phyloP scores from a whole-genome alignment of 1,139 yeast genomes.

The Eremothecium sinecaudum region DNA sequence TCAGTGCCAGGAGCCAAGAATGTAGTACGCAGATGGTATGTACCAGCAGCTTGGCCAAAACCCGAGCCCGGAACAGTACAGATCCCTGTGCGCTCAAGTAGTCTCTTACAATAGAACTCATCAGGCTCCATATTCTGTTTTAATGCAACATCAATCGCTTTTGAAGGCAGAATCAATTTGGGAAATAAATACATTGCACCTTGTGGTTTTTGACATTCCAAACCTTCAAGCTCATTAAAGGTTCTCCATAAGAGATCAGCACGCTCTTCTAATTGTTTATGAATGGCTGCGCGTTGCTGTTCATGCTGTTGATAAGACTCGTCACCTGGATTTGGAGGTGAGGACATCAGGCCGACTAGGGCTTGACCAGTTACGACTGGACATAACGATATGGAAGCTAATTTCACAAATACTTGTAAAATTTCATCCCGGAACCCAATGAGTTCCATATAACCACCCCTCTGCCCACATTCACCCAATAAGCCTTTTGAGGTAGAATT shows the following conservation, averaged over 20 bases:
- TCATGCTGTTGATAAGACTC: slow-evolving; percentile 62
- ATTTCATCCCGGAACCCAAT: slow-evolving; percentile 70
- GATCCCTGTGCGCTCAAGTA: slow-evolving; percentile 84
- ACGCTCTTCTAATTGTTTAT: slow-evolving; percentile 51
- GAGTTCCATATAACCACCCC: slow-evolving; percentile 97
- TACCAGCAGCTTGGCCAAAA: slow-evolving; percentile 83
- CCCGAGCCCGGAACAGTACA: slow-evolving; percentile 98
- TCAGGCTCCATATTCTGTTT: slow-evolving; percentile 55
- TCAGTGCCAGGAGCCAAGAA: slow-evolving; percentile 91
- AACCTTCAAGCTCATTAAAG: slow-evolving; percentile 67
- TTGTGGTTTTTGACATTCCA: slow-evolving; percentile 76
- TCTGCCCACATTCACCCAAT: slow-evolving; percentile 97
- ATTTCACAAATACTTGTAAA: slow-evolving; percentile 60
- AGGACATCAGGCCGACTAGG: slow-evolving; percentile 80
- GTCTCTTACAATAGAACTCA: slow-evolving; percentile 75
- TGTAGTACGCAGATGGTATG: slow-evolving; percentile 89
- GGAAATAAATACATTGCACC: slow-evolving; percentile 99
- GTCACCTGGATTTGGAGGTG: slow-evolving; percentile 76
- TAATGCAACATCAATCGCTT: slow-evolving; percentile 54
- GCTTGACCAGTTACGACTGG: slow-evolving; percentile 95
- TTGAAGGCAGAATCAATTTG: slow-evolving; percentile 49
- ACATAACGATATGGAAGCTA: slow-evolving; percentile 84
- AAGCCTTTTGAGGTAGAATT: slow-evolving; percentile 97
- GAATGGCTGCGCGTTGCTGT: slow-evolving; percentile 53
- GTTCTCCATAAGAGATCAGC: slow-evolving; percentile 59